Conservation (phyloP, 352 stramenopile genomes). For the Elongisporangium anandrum region DNA sequence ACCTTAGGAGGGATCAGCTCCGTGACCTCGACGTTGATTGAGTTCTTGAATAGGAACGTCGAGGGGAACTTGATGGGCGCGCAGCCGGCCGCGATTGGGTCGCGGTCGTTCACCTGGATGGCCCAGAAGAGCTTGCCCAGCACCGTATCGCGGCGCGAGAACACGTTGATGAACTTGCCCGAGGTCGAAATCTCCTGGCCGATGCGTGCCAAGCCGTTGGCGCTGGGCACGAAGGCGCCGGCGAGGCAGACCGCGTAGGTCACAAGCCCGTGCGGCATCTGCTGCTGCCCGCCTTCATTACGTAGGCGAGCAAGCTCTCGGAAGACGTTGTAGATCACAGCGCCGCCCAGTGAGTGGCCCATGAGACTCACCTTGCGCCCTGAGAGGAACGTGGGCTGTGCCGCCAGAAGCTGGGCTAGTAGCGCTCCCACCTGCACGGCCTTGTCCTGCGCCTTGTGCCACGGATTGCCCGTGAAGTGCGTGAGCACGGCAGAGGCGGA, state of each 20-base stretch:
- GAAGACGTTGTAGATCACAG: conserved; percentile 68
- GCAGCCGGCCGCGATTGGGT: conserved; percentile 49
- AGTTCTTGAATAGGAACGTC: conserved; percentile 5
- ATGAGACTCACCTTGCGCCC: conserved; percentile 61
- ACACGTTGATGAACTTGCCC: conserved; percentile 78
- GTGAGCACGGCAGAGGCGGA: conserved; percentile 52
- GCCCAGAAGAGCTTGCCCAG: conserved; percentile 76
- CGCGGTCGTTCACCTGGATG: conserved; percentile 38
- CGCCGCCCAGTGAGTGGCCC: conserved; percentile 75
- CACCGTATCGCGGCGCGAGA: conserved; percentile 64
- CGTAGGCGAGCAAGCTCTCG: conserved; percentile 59
- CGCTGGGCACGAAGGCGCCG: conserved; percentile 51
- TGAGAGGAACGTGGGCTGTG: conserved; percentile 40
- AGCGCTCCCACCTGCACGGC: conserved; percentile 70
- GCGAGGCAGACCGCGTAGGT: conserved; percentile 66
- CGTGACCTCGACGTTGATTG: conserved; percentile 68
- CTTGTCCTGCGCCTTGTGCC: conserved; percentile 81
- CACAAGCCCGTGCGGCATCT: conserved; percentile 17
- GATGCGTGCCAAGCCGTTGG: conserved; percentile 31
- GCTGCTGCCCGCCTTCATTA: conserved; percentile 2
- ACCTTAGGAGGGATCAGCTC: conserved; percentile 49
- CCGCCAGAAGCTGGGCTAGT: conserved; percentile 60
- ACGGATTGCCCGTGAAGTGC: conserved; percentile 80
- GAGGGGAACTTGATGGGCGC: conserved; percentile 11
- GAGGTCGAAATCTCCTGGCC: conserved; percentile 22